These are phyloP conservation scores for Xylariaceae sp. DNA, from an alignment of 2,329 filamentous ascomycete genomes.

Conservation along the genomic window DNA sequence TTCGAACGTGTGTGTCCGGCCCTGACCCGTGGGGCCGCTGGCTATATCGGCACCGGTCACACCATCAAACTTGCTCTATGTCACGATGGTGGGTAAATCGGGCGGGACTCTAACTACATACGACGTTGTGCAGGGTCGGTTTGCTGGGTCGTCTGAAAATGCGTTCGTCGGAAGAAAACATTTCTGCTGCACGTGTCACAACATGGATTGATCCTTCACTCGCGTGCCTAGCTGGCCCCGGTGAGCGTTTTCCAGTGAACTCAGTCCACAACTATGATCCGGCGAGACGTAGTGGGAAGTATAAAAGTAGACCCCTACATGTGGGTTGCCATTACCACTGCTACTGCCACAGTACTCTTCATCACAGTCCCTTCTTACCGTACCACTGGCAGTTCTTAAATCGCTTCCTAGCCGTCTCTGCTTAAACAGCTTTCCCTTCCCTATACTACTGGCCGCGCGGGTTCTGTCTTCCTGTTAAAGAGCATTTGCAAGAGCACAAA, in stretches of 20 bases:
- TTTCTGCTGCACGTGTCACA: constrained; percentile 19
- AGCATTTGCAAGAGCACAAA: background rate
- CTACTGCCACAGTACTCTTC: too few species aligned
- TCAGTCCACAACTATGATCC: constrained; percentile 1
- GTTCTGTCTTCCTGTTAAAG: background rate
- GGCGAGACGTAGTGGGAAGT: constrained; percentile 6
- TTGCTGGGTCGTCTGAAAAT: background rate
- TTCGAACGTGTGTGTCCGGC: too few species aligned
- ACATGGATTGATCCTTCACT: constrained; percentile 9
- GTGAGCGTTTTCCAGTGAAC: background rate
- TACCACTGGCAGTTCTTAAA: background rate
- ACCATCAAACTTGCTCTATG: background rate
- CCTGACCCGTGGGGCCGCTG: too few species aligned
- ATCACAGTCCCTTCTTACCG: too few species aligned
- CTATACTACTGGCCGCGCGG: background rate
- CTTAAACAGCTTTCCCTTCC: background rate
- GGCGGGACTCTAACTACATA: constrained; percentile 15
- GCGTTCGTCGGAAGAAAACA: constrained; percentile 8
- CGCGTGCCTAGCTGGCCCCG: background rate
- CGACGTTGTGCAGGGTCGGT: constrained; percentile 15
- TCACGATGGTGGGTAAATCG: constrained; percentile 17
- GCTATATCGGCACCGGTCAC: constrained; percentile 2
- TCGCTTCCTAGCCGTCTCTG: background rate
- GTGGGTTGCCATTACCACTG: constrained; percentile 1
- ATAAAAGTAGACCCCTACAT: constrained; percentile 16